Evolutionary conservation across 1,284 basidiomycete genomes (phyloP), one percentile per base, ranked within the genome.

Genomic region (Mycosarcoma maydis): DNA sequence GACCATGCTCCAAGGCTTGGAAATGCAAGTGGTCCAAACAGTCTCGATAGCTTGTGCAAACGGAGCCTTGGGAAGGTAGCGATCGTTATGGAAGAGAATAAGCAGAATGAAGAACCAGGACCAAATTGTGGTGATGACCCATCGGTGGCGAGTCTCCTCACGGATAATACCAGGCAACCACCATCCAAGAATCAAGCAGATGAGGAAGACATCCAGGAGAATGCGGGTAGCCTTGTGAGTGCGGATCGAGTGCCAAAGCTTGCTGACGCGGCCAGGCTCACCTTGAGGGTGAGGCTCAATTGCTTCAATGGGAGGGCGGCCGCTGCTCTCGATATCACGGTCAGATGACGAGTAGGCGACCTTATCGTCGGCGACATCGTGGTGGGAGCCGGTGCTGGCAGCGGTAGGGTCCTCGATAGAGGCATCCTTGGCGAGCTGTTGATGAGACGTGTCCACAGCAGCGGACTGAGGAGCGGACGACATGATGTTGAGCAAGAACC

Each of bases 61-160:
- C 23, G 76, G 76, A 29, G 58, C 43, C 65, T 78, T 76, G 39
- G 75, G 44, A 36, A 78, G 44, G 68, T 78, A 78, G 6, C 60
- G 52, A 44, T 67, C 50, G 47, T 78, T 75, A 75, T 78, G 76
- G 64, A 78, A 68, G 34, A 78, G 75, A 54, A 78, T 76, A 43
- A 78, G 62, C 23, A 75, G 67, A 59, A 78, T 77, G 49, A 77
- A 75, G 73, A 75, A 76, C 75, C 71, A 73, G 5, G 70, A 60
- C 57, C 62, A 72, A 60, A 72, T 51, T 43, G 69, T 67, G 42
- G 69, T 72, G 39, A 72, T 72, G 39, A 72, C 55, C 69, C 69
- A 72, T 47, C 53, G 52, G 52, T 72, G 65, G 42, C 69, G 57
- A 23, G 69, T 72, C 56, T 67, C 56, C n/a, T 54, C 24, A 26